Percentiles rank a stretch among this genome's conserved stretches.
Evolutionary conservation across 345 rosid genomes (phyloP).

Genomic region (Citrus medica): DNA sequence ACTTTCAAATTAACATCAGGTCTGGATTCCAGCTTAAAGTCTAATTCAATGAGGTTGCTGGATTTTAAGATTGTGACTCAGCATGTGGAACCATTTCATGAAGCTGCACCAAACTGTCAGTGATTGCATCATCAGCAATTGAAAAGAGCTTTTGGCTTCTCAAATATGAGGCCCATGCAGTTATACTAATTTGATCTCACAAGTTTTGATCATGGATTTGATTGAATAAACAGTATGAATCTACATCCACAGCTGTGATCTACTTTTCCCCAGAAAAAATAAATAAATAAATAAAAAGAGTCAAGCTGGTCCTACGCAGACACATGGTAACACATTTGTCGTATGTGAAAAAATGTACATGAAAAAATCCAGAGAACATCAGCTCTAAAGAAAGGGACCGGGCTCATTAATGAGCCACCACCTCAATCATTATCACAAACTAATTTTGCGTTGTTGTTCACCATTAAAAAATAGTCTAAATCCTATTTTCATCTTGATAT

Average conservation of each 20-base stretch:
- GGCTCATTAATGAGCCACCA: not conserved
- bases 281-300: not conserved
- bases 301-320: not conserved
- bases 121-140: not conserved
- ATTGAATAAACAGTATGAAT: not conserved
- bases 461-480: not conserved
- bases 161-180: not conserved
- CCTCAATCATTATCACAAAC: not conserved
- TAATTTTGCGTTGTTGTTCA: not conserved
- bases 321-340: not conserved
- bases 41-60: not conserved
- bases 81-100: not conserved
- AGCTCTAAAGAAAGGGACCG: not conserved
- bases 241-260: not conserved
- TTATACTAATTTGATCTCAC: not conserved
- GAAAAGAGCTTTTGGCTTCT: not conserved
- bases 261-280: not conserved
- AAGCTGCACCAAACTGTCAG: not conserved
- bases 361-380: constrained; percentile 1
- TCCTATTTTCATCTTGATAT: not conserved
- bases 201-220: not conserved
- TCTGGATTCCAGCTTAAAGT: not conserved
- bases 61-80: no score
- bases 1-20: not conserved
- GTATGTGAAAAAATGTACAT: not conserved